Percentiles rank a stretch among this genome's conserved stretches.
phyloP scores from a whole-genome alignment of 768 basidiomycete genomes.

The Favolaschia claudopus region DNA sequence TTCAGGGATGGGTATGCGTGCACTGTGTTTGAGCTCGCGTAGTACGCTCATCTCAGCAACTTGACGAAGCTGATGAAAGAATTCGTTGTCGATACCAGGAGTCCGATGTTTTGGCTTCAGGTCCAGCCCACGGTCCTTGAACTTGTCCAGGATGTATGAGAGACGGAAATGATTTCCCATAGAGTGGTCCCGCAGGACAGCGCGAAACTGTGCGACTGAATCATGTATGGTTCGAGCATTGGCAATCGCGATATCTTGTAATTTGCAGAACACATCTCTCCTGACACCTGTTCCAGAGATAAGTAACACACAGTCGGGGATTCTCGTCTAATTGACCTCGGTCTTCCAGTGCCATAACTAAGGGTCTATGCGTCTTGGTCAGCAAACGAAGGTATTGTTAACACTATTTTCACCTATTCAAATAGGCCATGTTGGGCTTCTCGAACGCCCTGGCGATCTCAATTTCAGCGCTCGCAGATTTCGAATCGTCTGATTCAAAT shows the following conservation, averaged over 20 bases:
- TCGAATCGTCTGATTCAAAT: conserved; percentile 58
- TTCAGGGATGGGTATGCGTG: conserved; percentile 74
- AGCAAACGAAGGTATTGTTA: too few species aligned
- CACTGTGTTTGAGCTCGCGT: conserved; percentile 77
- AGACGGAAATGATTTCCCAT: conserved; percentile 58
- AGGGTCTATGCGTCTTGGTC: too few species aligned
- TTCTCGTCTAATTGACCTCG: too few species aligned
- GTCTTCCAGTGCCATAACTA: conserved; percentile 84
- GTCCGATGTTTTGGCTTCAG: conserved; percentile 45
- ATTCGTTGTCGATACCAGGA: conserved; percentile 57
- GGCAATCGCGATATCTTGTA: conserved; percentile 68
- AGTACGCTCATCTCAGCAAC: conserved; percentile 71
- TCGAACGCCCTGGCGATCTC: conserved; percentile 77
- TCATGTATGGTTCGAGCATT: conserved; percentile 67
- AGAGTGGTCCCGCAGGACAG: conserved; percentile 56
- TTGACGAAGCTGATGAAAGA: conserved; percentile 63
- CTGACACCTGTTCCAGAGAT: too few species aligned
- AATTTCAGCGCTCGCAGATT: conserved; percentile 60
- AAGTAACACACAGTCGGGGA: too few species aligned
- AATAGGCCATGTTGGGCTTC: conserved; percentile 65
- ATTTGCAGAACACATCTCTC: conserved; percentile 60
- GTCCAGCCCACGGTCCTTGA: conserved; percentile 58
- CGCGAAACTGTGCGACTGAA: conserved; percentile 55
- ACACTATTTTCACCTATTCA: conserved; percentile 73
- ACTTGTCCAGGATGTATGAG: conserved; percentile 54